Base-by-base conservation (phyloP, 2,329 filamentous ascomycete species). In the Chaetomium sp. region DNA sequence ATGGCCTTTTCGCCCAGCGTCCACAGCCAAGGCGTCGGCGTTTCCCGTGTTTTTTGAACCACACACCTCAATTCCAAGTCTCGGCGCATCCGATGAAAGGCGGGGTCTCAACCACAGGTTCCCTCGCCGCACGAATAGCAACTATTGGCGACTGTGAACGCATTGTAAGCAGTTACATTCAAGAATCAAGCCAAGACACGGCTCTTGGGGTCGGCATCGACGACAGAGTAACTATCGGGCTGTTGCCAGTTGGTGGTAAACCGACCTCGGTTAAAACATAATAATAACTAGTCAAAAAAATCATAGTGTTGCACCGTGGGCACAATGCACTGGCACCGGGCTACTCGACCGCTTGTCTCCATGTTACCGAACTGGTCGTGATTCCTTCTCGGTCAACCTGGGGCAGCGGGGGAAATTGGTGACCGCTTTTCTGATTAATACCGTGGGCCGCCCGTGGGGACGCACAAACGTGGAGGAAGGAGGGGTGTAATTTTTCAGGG, bases 401-500 rank as follows among this genome's bases (percentile, higher is more conserved):
- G 45, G n/a, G n/a, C n/a, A 47, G 21, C 45, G n/a, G 45, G 45
- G 45, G n/a, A 47, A 47, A 47, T 47, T 47, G n/a, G 57, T 51
- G 45, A 51, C 57, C 59, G 53, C 38, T 35, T 55, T 50, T 16
- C 42, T 57, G 13, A 23, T 47, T 31, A 12, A 42, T 42, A 53
- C 29, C 29, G 51, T 56, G 60, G 53, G 38, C 10, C n/a, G n/a
- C 13, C n/a, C 13, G 60, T 57, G 60, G 60, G 23, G 53, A 53
- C 42, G 45, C 55, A 29, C 21, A 49, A 50, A 42, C 55, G 16
- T 57, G 55, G 27, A 47, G 45, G 45, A 47, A 12, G 9, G 16
- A 60, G 57, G 51, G 59, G 59, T 27, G 21, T 16, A 10, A 47
- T 35, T 49, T 57, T 57, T 57, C 60, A 62, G 51, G 54, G 60